Base-by-base conservation (phyloP, 1,284 basidiomycete genomes). In the Caloboletus firmus region DNA sequence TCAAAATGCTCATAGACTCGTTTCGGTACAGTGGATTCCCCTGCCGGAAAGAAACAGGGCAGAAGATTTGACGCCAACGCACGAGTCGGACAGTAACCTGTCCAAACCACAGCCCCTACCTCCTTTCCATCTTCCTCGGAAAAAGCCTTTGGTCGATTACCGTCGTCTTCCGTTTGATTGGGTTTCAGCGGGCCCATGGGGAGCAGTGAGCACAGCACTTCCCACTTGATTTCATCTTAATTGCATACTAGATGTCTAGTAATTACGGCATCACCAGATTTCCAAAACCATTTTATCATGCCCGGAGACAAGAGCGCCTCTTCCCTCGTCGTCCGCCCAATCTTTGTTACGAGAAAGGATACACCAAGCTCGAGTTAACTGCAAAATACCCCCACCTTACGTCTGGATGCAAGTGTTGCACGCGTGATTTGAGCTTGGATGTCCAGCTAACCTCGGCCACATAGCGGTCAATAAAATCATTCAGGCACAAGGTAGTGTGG, bases 401-500 rank as follows among this genome's bases (percentile, higher is more conserved):
- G 20, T 72, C 67, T 13, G 67, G 67, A 56, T 45, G 67, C 56
- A 60, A 65, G 69, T 62, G 13, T 32, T 43, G 3, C 22, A 32
- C 41, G 22, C 13, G 1, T 41, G 24, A 45, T 48, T 13, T 24
- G 37, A 43, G 17, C 22, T 42, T 28, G 18, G 10, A 44, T 34
- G 12, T 26, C 28, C 28, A n/a, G n/a, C 55, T 68, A 18, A 63
- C 49, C 4, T 49, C 9, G 31, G 34, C 45, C 30, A 24, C 39
- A 18, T 36, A 80, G 78, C 71, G 26, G 69, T 81, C 49, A 77
- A 73, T 52, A 74, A 65, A 42, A 70, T 80, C 20, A 65, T 74
- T 13, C 78, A 80, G 47, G 60, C 56, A 9, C 63, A 64, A n/a
- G 61, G 56, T 5, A 68, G 51, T 39, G 67, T 74, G 3, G 67